phyloP scores from a whole-genome alignment of 345 rosid species.

The Citrus medica region DNA sequence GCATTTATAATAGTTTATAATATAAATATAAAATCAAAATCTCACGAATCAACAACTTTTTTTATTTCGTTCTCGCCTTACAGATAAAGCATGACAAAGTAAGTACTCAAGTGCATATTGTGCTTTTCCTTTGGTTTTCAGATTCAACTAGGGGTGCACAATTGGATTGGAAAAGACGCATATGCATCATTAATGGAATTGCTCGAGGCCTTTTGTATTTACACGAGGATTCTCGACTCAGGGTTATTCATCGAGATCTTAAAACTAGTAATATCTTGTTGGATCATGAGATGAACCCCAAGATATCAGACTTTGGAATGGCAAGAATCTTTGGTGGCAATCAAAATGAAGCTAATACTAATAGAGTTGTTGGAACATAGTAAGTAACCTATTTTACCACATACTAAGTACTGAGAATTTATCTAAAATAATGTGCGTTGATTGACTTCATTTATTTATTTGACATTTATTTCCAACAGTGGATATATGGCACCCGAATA shows the following conservation, averaged over 20 bases:
- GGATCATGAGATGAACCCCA: background rate
- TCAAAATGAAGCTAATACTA: background rate
- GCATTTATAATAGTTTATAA: too few relatives aligned
- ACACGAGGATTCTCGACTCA: constrained; percentile 38
- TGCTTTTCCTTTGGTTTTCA: background rate
- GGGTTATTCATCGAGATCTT: constrained; percentile 29
- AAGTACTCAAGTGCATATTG: background rate
- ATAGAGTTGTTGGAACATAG: background rate
- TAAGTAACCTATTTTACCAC: background rate
- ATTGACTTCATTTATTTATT: background rate
- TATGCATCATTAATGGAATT: constrained; percentile 28
- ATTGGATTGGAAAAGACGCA: constrained; percentile 18
- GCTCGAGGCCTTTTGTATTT: constrained; percentile 34
- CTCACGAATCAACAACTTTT: background rate
- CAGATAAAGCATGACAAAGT: background rate
- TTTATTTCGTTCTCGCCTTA: background rate
- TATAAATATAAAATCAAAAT: background rate
- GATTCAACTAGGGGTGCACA: background rate
- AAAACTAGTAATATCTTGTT: constrained; percentile 14
- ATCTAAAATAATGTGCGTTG: background rate
- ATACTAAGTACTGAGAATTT: background rate
- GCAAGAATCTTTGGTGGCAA: background rate
- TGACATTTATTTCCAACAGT: background rate
- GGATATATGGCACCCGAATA: constrained; percentile 19
- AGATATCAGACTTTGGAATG: background rate